phyloP scores from a whole-genome alignment of 345 rosid genomes.

The Euphorbia lathyris region DNA sequence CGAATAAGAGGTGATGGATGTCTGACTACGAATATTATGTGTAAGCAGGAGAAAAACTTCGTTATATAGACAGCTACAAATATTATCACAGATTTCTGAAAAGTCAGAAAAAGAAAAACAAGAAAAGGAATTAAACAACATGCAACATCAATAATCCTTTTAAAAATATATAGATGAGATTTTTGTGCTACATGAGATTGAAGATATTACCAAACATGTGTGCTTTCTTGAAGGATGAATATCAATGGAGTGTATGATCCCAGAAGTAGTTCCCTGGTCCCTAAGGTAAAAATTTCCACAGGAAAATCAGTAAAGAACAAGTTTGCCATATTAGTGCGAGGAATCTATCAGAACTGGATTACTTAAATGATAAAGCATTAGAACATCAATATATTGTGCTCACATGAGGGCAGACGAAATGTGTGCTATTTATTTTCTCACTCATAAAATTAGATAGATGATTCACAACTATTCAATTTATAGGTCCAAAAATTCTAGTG shows the following conservation, averaged over 20 bases:
- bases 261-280: slow-evolving; percentile 61
- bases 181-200: not conserved
- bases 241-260: slow-evolving; percentile 78
- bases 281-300: slow-evolving; percentile 38
- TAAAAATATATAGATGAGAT: too few relatives aligned
- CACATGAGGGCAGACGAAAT: not conserved
- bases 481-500: not conserved
- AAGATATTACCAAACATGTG: slow-evolving; percentile 59
- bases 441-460: not conserved
- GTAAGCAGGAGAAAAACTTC: not conserved
- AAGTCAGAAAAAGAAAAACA: not conserved
- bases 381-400: not conserved
- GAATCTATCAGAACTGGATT: not conserved
- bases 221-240: slow-evolving; percentile 91
- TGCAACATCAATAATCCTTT: not conserved
- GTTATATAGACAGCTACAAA: not conserved
- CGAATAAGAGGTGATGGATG: too few relatives aligned
- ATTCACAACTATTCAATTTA: not conserved
- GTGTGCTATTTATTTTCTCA: not conserved
- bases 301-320: not conserved
- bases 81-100: not conserved
- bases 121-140: not conserved
- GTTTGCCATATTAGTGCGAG: not conserved
- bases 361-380: not conserved
- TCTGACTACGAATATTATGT: not conserved